Evolutionary conservation across 331 rosid species (phyloP), one percentile per base, ranked within the genome.

Genomic region (Dryas integrifolia): DNA sequence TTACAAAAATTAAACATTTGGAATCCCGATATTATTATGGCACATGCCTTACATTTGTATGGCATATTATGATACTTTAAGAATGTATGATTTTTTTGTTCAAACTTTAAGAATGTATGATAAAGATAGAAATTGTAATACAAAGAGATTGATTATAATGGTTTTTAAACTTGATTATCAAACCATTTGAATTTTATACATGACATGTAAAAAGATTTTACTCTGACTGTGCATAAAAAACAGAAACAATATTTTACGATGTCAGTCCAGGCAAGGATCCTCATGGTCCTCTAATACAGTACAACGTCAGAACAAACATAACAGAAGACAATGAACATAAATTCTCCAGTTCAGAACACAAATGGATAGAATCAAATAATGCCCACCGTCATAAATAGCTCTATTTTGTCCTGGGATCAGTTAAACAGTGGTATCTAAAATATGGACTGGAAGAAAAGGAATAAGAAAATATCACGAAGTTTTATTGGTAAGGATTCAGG

Each of bases 401-500:
- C 72, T 52, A 81, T 11, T 14, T 73, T 67, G 78, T 84, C 88
- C 80, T 72, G 57, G 59, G 70, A 79, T 84, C 58, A 72, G 76
- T 72, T 76, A 24, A 69, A 57, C 44, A 77, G 30, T 47, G 45
- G 68, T 72, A 82, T 73, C 67, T 51, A 61, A 79, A 72, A 75
- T 76, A 62, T 18, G 47, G 35, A 30, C 35, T 21, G 67, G 67
- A 14, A 49, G 45, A 71, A 45, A 75, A 44, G 65, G 30, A 39
- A 75, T 26, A 14, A 14, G 72, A 74, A 79, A 84, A 81, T 73
- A 80, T 85, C 83, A 51, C 14, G 39, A 61, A 48, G 61, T 69
- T 82, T 76, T 70, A 74, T 67, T 71, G 86, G 86, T 43, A 84
- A 76, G 83, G 85, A 84, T 64, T 80, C 84, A 72, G 70, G 73